Percentiles rank a stretch among this genome's conserved stretches.
Conservation (phyloP, 139 green algal genomes). For the Pedinophyceae sp. region DNA sequence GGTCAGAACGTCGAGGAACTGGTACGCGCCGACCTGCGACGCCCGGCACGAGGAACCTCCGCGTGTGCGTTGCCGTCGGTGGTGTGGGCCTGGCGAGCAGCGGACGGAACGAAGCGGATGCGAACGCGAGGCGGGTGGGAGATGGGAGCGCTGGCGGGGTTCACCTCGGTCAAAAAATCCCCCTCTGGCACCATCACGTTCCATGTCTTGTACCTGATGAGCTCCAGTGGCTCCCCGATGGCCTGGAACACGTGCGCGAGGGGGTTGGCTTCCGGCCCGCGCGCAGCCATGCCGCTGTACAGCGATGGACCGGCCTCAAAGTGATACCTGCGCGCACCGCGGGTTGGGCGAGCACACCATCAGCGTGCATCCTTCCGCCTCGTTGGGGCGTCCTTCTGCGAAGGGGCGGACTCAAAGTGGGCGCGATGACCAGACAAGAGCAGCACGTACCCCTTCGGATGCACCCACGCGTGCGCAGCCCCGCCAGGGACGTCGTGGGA, state of each 20-base stretch:
- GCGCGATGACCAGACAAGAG: too few relatives aligned
- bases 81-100: constrained; percentile 25
- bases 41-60: constrained; percentile 2
- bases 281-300: constrained; percentile 42
- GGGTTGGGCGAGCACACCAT: too few relatives aligned
- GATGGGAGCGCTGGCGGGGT: not conserved
- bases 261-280: constrained; percentile 50
- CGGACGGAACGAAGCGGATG: too few relatives aligned
- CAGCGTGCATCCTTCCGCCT: too few relatives aligned
- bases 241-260: constrained; percentile 59
- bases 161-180: constrained; percentile 47
- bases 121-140: too few relatives aligned
- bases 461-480: constrained; percentile 60
- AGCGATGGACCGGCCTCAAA: constrained; percentile 78
- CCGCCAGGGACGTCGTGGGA: constrained; percentile 63
- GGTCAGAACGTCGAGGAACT: constrained; percentile 47
- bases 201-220: constrained; percentile 83
- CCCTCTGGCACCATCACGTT: constrained; percentile 89
- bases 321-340: constrained; percentile 44
- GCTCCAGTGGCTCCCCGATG: constrained; percentile 59
- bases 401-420: too few relatives aligned
- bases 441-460: too few relatives aligned
- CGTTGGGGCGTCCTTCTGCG: too few relatives aligned
- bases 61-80: constrained; percentile 7
- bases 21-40: constrained; percentile 50